Evolutionary conservation across 495 filamentous ascomycete genomes (phyloP), one percentile per base, ranked within the genome.

Genomic region (Sordaria brevicollis): DNA sequence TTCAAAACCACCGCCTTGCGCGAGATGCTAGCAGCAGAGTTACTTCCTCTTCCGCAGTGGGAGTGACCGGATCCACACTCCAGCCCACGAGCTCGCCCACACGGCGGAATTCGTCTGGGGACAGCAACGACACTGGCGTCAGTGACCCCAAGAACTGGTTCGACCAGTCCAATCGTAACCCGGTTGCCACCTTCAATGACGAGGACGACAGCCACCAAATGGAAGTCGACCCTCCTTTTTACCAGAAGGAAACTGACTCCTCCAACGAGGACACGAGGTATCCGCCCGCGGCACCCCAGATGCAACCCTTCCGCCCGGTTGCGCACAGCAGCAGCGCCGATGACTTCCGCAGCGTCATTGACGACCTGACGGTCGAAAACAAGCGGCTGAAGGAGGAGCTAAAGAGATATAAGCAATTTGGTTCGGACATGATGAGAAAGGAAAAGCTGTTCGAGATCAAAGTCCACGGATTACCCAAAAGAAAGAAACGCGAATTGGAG

Each of bases 401-500:
- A 69, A 88, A 82, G 74, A 87, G 87, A 68, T 90, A 90, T 71
- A 89, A 90, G 75, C 87, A 85, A 65, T 75, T 87, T 69, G 86
- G 90, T 13, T 85, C 86, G 36, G 80, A 86, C 36, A 83, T 87
- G 70, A 77, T 92, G 67, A 76, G 78, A 2, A 83, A 79, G 35
- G 91, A 94, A 19, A 91, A 89, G 71, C 79, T 94, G 3, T 92
- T 94, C 72, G 92, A 94, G 75, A 85, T 94, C 65, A 86, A 89
- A 72, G 82, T 93, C 36, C 90, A 93, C 74, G 87, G 87, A 3
- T 78, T 94, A 37, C 83, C 89, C 7, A 77, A 78, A 35, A 81
- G 85, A 41, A 92, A 90, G 78, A 92, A 90, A 74, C 83, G 87
- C 34, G 90, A 94, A 72, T 78, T 94, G 36, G 92, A 94, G 75